These are phyloP conservation scores for Talaromyces islandicus DNA, from an alignment of 2,329 filamentous ascomycete species.

Conservation along the genomic window DNA sequence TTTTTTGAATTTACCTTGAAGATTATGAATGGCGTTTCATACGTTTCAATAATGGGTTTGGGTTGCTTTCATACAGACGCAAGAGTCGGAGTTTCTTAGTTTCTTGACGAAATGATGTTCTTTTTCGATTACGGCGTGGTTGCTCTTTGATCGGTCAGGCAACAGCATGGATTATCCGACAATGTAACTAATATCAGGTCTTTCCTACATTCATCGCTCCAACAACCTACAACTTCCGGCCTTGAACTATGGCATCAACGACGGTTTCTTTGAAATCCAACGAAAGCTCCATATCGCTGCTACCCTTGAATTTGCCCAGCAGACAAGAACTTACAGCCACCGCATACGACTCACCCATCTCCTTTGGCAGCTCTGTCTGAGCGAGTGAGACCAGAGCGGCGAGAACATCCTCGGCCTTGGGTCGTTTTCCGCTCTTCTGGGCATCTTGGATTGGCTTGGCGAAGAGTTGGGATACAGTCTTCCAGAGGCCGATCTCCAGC, in stretches of 20 bases:
- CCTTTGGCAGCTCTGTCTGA: constrained; percentile 15
- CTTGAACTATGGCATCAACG: constrained; percentile 15
- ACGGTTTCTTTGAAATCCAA: constrained; percentile 21
- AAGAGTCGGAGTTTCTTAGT: background rate
- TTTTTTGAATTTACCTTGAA: constrained; percentile 55
- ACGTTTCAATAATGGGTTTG: background rate
- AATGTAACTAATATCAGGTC: background rate
- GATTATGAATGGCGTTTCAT: background rate
- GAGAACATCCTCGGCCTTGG: constrained; percentile 16
- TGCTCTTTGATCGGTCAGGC: background rate
- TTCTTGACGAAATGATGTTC: background rate
- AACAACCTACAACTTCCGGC: constrained; percentile 9
- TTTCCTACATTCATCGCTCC: background rate
- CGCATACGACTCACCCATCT: constrained; percentile 21
- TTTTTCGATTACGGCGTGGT: background rate
- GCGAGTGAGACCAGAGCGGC: constrained; percentile 17
- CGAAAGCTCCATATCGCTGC: constrained; percentile 17
- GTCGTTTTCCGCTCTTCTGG: constrained; percentile 16
- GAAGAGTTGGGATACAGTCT: constrained; percentile 22
- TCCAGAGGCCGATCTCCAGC: constrained; percentile 32
- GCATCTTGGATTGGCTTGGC: constrained; percentile 18
- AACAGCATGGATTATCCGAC: background rate
- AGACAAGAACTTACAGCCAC: constrained; percentile 19
- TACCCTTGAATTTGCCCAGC: constrained; percentile 15
- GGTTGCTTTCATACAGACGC: background rate